Conservation (phyloP, 176 grass and related monocot species). For the Dactylis glomerata region DNA sequence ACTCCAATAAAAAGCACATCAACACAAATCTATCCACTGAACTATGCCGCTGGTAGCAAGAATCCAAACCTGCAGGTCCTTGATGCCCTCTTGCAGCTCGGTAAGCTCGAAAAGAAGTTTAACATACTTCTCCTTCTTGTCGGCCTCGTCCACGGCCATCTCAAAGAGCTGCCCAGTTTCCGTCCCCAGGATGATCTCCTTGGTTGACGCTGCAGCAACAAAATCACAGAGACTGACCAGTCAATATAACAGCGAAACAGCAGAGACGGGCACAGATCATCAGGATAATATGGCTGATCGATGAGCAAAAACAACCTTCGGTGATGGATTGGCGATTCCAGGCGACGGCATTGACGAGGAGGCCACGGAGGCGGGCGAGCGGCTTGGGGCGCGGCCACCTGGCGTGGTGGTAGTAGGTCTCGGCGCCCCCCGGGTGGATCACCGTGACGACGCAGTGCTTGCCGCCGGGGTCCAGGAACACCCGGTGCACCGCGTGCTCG, state of each 20-base stretch:
- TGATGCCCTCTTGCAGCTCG: conserved; percentile 75
- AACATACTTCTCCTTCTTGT: conserved; percentile 95
- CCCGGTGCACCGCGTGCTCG: conserved; percentile 77
- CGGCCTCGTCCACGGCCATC: conserved; percentile 77
- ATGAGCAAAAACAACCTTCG: conserved; percentile 32
- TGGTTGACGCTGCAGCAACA: conserved; percentile 67
- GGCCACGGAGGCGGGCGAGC: conserved; percentile 62
- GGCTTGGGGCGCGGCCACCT: conserved; percentile 76
- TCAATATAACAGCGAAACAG: background rate
- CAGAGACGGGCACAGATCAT: background rate
- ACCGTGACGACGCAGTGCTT: conserved; percentile 90
- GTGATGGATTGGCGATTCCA: conserved; percentile 96
- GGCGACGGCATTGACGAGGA: conserved; percentile 78
- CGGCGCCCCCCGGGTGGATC: conserved; percentile 52
- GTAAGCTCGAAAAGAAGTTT: conserved; percentile 77
- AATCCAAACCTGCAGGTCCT: conserved; percentile 64
- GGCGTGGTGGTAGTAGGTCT: conserved; percentile 94
- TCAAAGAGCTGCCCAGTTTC: conserved; percentile 77
- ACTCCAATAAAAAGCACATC: background rate
- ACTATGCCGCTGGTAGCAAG: background rate
- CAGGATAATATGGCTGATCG: background rate
- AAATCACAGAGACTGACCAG: background rate
- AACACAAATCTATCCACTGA: background rate
- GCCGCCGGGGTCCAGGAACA: conserved; percentile 89
- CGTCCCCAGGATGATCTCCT: conserved; percentile 88